These are phyloP conservation scores for Phytophthora quininea DNA, from an alignment of 352 stramenopile genomes.

Conservation along the genomic window DNA sequence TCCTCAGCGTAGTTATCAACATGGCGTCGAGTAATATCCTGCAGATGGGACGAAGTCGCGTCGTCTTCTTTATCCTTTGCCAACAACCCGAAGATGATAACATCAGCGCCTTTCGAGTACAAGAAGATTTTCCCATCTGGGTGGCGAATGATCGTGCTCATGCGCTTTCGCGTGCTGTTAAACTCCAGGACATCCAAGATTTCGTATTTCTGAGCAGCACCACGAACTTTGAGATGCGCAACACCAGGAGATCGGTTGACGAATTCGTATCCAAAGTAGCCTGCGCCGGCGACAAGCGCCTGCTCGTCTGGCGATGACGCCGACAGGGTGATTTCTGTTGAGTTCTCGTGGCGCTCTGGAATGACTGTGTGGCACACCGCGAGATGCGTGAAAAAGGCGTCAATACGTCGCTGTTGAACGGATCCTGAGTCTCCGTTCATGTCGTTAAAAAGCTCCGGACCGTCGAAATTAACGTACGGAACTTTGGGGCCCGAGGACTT, in stretches of 20 bases:
- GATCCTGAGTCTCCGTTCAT: slow-evolving; percentile 61
- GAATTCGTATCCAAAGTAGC: slow-evolving; percentile 81
- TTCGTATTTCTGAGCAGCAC: slow-evolving; percentile 54
- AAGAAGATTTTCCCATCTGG: slow-evolving; percentile 64
- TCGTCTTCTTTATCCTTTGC: slow-evolving; percentile 36
- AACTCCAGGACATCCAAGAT: slow-evolving; percentile 93
- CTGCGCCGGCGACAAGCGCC: slow-evolving; percentile 79
- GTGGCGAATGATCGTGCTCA: slow-evolving; percentile 90
- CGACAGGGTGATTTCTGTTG: slow-evolving; percentile 63
- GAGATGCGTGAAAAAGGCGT: slow-evolving; percentile 87
- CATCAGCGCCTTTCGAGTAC: slow-evolving; percentile 80
- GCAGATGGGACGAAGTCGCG: slow-evolving; percentile 31
- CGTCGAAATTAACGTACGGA: slow-evolving; percentile 83
- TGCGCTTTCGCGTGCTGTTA: slow-evolving; percentile 93
- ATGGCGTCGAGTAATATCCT: slow-evolving; percentile 54
- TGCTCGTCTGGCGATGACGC: slow-evolving; percentile 89
- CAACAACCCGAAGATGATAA: slow-evolving; percentile 66
- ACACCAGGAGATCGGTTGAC: slow-evolving; percentile 65
- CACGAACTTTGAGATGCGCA: slow-evolving; percentile 56
- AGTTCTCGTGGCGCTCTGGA: slow-evolving; percentile 91
- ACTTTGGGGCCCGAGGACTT: slow-evolving; percentile 35
- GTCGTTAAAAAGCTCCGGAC: slow-evolving; percentile 65
- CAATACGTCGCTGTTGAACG: slow-evolving; percentile 57
- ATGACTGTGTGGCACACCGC: slow-evolving; percentile 97
- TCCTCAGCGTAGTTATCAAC: slow-evolving; percentile 89